phyloP scores from a whole-genome alignment of 2,329 filamentous ascomycete species.

The Daldinia eschscholtzii region DNA sequence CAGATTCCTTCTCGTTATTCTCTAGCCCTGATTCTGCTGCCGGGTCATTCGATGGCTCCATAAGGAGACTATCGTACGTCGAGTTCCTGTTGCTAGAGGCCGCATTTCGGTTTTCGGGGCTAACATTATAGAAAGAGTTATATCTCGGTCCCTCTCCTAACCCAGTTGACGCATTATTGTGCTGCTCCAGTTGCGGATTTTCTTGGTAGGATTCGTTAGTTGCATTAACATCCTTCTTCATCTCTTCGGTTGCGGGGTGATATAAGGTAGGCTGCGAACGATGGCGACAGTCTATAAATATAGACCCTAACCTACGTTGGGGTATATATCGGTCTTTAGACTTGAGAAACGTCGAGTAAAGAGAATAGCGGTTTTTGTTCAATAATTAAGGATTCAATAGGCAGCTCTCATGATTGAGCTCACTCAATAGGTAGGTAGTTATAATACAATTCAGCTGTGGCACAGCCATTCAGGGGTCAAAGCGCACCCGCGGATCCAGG shows the following conservation, averaged over 20 bases:
- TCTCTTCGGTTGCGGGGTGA: not conserved
- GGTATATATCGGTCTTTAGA: not conserved
- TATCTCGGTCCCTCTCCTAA: not conserved
- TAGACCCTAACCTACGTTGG: not conserved
- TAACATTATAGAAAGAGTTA: not conserved
- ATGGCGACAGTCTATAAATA: not conserved
- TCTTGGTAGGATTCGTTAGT: not conserved
- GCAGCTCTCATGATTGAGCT: not conserved
- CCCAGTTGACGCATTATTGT: not conserved
- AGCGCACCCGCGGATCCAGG: not conserved
- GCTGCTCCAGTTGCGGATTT: not conserved
- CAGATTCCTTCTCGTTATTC: not conserved
- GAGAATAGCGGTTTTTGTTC: not conserved
- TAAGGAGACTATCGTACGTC: constrained; percentile 11
- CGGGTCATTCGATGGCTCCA: not conserved
- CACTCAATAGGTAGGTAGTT: not conserved
- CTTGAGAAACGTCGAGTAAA: not conserved
- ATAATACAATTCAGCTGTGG: not conserved
- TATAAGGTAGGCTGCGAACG: not conserved
- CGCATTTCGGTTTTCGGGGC: not conserved
- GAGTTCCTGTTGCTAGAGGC: not conserved
- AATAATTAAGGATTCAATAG: not conserved
- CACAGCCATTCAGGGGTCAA: not conserved
- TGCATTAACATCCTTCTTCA: not conserved
- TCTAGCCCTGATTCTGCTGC: not conserved